Percentiles rank a stretch among this genome's conserved stretches.
These are phyloP conservation scores for Botryotinia calthae DNA, from an alignment of 2,329 filamentous ascomycete genomes.

Conservation along the genomic window DNA sequence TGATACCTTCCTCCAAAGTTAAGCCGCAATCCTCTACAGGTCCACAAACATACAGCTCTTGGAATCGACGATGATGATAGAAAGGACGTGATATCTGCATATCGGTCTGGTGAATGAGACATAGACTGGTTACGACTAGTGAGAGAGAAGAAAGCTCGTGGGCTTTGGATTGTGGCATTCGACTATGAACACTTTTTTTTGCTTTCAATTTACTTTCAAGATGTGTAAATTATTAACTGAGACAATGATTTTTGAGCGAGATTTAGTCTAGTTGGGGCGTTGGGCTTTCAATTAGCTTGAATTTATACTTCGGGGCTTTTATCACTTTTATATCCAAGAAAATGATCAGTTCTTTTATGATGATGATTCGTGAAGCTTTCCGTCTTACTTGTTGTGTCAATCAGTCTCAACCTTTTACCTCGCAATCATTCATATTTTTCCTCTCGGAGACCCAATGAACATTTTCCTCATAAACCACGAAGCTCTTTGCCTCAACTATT, in stretches of 20 bases:
- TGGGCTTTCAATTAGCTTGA: not conserved
- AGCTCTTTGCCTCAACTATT: not conserved
- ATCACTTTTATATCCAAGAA: not conserved
- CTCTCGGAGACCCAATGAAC: not conserved
- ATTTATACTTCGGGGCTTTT: not conserved
- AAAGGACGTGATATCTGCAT: too few species aligned
- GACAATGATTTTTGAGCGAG: not conserved
- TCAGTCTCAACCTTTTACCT: not conserved
- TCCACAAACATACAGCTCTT: not conserved
- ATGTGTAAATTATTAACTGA: not conserved
- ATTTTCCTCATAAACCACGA: not conserved
- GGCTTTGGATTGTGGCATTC: not conserved
- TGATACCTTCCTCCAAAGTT: not conserved
- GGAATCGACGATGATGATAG: not conserved
- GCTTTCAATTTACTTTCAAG: not conserved
- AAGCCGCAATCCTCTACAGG: not conserved
- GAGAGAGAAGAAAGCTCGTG: not conserved
- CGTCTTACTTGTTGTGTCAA: not conserved
- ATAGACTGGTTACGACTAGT: not conserved
- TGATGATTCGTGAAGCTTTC: not conserved
- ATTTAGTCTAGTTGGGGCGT: not conserved
- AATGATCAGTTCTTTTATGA: not conserved
- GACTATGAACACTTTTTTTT: not conserved
- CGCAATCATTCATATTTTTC: not conserved
- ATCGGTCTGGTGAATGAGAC: fast-evolving